Evolutionary conservation across 306 rosid genomes (phyloP), one percentile per base, ranked within the genome.

Genomic region (Cicer cuneatum): DNA sequence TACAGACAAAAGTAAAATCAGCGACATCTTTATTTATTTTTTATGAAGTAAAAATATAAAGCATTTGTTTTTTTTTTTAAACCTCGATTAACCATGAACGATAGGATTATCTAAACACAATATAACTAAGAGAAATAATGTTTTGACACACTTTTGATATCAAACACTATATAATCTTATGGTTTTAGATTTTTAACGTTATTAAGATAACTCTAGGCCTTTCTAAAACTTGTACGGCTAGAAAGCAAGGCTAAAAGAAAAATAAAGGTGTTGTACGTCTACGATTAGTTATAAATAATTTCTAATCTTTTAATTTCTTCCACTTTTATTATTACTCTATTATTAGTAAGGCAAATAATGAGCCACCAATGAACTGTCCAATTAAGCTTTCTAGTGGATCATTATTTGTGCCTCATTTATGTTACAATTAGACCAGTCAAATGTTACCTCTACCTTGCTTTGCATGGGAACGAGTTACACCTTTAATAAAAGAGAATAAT

Each of bases 391-490:
- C 64, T 58, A 7, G 18, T 58, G 29, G 6, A 58, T 29, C 41
- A 58, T 29, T 29, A 33, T 29, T 13, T 58, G 18, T 33, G 10
- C 2, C 10, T 59, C 41, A 59, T 33, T 59, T 13, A 59, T 7
- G 18, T 13, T 59, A 59, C 33, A 53, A 33, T 8, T 52, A 52
- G 42, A 33, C 66, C 66, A 59, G 66, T 59, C 66, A 59, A 59
- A 59, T 59, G 5, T 12, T 6, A 16, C 10, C 41, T 57, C 37
- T 4, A 21, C 14, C 38, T 29, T 29, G 42, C 38, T 10, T 21
- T 56, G 62, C 43, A 33, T 59, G 66, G 66, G 2, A 58, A 58
- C 40, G 4, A 59, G 9, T 59, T 59, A 59, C 66, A 33, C 39
- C 40, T 35, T 24, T 58, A 29, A 29, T 29, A 29, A 29, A 29